phyloP scores from a whole-genome alignment of 2,329 filamentous ascomycete species.

The Emydomyces testavorans region DNA sequence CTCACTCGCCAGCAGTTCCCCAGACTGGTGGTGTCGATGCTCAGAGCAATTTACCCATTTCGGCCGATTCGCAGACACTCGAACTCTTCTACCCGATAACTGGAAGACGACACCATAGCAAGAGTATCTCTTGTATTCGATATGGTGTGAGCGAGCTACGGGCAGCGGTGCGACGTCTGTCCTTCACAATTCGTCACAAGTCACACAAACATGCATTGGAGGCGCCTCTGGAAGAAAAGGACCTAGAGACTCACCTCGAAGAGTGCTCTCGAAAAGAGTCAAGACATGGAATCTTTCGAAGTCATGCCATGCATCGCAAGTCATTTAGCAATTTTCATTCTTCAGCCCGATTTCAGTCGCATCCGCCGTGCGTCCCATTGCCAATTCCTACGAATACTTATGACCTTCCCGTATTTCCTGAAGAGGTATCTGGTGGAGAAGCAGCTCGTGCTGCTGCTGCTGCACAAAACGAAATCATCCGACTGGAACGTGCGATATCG shows the following conservation, averaged over 20 bases:
- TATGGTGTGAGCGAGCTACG: conserved; percentile 34
- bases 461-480: conserved; percentile 39
- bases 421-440: conserved; percentile 33
- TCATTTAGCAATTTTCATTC: conserved; percentile 29
- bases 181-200: conserved; percentile 31
- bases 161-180: conserved; percentile 33
- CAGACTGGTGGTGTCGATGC: not conserved
- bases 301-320: conserved; percentile 25
- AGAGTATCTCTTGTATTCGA: conserved; percentile 34
- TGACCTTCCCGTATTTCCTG: conserved; percentile 32
- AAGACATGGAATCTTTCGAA: conserved; percentile 23
- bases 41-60: not conserved
- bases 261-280: conserved; percentile 18
- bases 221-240: conserved; percentile 3
- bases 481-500: conserved; percentile 20
- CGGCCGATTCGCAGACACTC: not conserved
- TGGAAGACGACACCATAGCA: conserved; percentile 20
- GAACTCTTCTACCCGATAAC: not conserved
- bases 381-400: conserved; percentile 30
- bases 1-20: conserved; percentile 7
- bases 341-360: conserved; percentile 26
- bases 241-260: not conserved
- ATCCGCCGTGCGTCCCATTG: conserved; percentile 18
- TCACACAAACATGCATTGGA: conserved; percentile 9
- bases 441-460: conserved; percentile 39